A percentile compares a stretch with the other conserved stretches of the same genome.
These are phyloP conservation scores for Ceratocystis cubensis DNA, from an alignment of 2,329 filamentous ascomycete species.

Conservation along the genomic window DNA sequence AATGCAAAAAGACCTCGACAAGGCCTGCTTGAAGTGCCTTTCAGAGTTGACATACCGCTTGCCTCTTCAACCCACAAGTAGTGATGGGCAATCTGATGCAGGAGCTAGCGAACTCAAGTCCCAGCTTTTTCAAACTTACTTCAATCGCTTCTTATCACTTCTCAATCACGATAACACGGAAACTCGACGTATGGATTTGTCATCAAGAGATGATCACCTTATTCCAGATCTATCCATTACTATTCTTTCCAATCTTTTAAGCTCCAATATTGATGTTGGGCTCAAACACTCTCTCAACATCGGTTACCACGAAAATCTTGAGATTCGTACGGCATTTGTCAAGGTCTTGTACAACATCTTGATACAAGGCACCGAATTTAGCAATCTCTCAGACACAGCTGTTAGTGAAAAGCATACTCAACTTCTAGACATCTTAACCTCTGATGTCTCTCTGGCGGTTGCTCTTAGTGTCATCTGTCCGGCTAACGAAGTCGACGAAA, in stretches of 20 bases:
- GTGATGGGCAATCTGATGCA: slow-evolving; percentile 49
- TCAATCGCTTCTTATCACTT: slow-evolving; percentile 55
- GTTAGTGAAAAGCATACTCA: slow-evolving; percentile 58
- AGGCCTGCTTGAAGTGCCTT: slow-evolving; percentile 51
- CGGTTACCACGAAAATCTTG: slow-evolving; percentile 57
- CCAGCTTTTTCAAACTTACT: slow-evolving; percentile 60
- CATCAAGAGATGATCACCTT: slow-evolving; percentile 42
- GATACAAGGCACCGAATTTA: slow-evolving; percentile 60
- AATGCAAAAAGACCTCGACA: slow-evolving; percentile 53
- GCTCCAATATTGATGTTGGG: slow-evolving; percentile 59
- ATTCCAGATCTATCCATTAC: slow-evolving; percentile 53
- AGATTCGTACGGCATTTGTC: slow-evolving; percentile 57
- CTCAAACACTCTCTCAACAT: slow-evolving; percentile 58
- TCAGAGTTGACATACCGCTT: slow-evolving; percentile 54
- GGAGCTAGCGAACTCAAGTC: slow-evolving; percentile 56
- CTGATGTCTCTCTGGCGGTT: slow-evolving; percentile 48
- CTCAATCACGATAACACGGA: slow-evolving; percentile 42
- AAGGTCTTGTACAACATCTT: slow-evolving; percentile 59
- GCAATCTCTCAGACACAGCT: slow-evolving; percentile 52
- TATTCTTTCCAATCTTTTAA: slow-evolving; percentile 55
- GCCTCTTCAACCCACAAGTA: slow-evolving; percentile 53
- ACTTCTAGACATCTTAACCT: slow-evolving; percentile 49
- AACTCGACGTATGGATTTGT: slow-evolving; percentile 11
- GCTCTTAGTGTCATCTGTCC: slow-evolving; percentile 55
- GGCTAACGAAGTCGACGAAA: slow-evolving; percentile 54